A percentile compares a stretch with the other conserved stretches of the same genome.
These are phyloP conservation scores for Aureobasidium sp. DNA, from an alignment of 2,329 filamentous ascomycete species.

Conservation along the genomic window DNA sequence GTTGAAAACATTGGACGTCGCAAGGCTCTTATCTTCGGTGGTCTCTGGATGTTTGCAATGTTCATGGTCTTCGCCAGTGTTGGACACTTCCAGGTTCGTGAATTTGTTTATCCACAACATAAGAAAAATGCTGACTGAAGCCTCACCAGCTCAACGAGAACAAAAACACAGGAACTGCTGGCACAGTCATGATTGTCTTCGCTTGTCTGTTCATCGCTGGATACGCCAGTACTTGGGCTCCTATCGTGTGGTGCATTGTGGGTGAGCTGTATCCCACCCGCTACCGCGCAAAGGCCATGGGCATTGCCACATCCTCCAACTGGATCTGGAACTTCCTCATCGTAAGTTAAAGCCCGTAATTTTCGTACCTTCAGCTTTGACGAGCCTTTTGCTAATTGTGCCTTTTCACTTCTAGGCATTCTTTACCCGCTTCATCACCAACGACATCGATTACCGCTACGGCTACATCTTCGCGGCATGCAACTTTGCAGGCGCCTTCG, in stretches of 20 bases:
- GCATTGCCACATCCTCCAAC: slow-evolving; percentile 54
- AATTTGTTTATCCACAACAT: background rate
- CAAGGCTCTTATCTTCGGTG: slow-evolving; percentile 40
- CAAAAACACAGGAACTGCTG: slow-evolving; percentile 36
- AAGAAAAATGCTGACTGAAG: too few species aligned
- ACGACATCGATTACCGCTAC: slow-evolving; percentile 34
- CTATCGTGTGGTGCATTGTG: slow-evolving; percentile 63
- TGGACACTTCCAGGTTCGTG: slow-evolving; percentile 38
- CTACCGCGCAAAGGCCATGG: slow-evolving; percentile 48
- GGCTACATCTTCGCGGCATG: slow-evolving; percentile 35
- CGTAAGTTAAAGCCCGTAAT: background rate
- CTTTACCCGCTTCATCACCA: slow-evolving; percentile 34
- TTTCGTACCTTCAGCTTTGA: background rate
- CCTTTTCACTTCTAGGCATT: slow-evolving; percentile 23
- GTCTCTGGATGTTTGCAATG: slow-evolving; percentile 42
- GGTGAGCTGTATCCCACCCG: slow-evolving; percentile 59
- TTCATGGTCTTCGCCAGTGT: slow-evolving; percentile 48
- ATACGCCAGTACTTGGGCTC: slow-evolving; percentile 54
- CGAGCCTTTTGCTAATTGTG: background rate
- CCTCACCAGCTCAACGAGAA: slow-evolving; percentile 17
- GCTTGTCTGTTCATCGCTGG: slow-evolving; percentile 61
- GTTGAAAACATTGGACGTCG: slow-evolving; percentile 42
- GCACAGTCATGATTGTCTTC: slow-evolving; percentile 59
- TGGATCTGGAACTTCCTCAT: slow-evolving; percentile 44
- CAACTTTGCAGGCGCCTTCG: slow-evolving; percentile 27